Evolutionary conservation across 2,329 filamentous ascomycete genomes (phyloP).

Genomic region (Aspergillus melleus): DNA sequence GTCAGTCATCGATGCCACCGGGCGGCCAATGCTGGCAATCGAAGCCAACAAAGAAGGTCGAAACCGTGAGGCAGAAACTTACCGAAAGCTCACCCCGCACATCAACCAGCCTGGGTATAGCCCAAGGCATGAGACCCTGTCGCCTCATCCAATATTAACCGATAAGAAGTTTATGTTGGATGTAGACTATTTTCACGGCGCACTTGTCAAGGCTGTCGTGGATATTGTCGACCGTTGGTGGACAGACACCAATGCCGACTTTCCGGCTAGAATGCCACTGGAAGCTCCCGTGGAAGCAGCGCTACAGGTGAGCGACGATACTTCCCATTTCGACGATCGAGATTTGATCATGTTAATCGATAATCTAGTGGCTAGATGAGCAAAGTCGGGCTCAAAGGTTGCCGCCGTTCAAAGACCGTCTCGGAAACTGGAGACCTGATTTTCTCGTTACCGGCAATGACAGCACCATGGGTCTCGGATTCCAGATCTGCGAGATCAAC

Average conservation of each 20-base stretch:
- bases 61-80: not conserved
- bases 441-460: slow-evolving; percentile 11
- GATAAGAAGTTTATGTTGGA: not conserved
- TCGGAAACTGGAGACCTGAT: slow-evolving; percentile 21
- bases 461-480: slow-evolving; percentile 4
- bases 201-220: slow-evolving; percentile 21
- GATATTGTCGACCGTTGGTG: slow-evolving; percentile 31
- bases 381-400: not conserved
- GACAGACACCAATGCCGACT: slow-evolving; percentile 21
- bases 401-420: slow-evolving; percentile 11
- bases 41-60: not conserved
- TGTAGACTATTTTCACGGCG: slow-evolving; percentile 17
- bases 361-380: slow-evolving; percentile 8
- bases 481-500: slow-evolving; percentile 22
- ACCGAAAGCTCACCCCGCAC: not conserved
- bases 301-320: slow-evolving; percentile 14
- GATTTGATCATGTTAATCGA: not conserved
- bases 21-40: not conserved
- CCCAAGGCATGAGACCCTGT: not conserved
- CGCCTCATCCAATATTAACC: slow-evolving; percentile 2
- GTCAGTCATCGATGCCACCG: not conserved
- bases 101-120: not conserved
- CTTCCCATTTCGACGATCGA: slow-evolving; percentile 5
- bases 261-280: slow-evolving; percentile 28
- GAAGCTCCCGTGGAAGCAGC: slow-evolving; percentile 26